Evolutionary conservation across 306 rosid genomes (phyloP).

Genomic region (Medicago lupulina): DNA sequence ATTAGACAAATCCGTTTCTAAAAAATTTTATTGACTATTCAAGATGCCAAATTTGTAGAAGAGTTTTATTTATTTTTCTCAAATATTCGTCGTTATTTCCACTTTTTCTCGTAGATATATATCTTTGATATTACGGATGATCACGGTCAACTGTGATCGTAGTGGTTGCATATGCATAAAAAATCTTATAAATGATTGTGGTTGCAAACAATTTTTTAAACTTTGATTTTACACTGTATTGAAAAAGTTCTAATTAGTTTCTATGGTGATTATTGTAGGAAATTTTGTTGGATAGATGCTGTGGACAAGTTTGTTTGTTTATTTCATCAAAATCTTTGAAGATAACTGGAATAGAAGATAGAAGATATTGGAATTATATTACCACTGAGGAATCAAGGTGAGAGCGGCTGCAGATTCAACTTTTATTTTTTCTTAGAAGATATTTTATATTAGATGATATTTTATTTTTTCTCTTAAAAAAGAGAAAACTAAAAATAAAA

Average conservation of each 20-base stretch:
- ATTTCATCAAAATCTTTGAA: constrained; percentile 74
- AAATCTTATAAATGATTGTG: not conserved
- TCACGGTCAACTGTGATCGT: not conserved
- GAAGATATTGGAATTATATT: constrained; percentile 86
- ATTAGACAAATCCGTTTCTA: no score
- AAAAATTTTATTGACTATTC: no score
- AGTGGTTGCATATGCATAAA: not conserved
- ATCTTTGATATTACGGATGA: not conserved
- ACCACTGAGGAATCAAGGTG: constrained; percentile 89
- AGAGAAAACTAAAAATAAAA: not conserved
- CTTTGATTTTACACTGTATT: not conserved
- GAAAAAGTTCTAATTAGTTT: constrained; percentile 20
- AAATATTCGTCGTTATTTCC: not conserved
- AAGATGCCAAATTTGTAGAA: no score
- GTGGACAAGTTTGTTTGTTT: constrained; percentile 63
- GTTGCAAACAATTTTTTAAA: not conserved
- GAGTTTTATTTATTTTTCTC: no score
- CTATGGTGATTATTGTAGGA: constrained; percentile 51
- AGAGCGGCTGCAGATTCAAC: constrained; percentile 1
- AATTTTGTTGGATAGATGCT: constrained; percentile 67
- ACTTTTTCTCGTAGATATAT: not conserved
- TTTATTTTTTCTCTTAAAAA: not conserved
- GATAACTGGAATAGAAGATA: constrained; percentile 87
- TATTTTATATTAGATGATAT: no score
- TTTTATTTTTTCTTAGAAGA: no score